These are phyloP conservation scores for Populus davidiana DNA, from an alignment of 345 rosid genomes.

Conservation along the genomic window DNA sequence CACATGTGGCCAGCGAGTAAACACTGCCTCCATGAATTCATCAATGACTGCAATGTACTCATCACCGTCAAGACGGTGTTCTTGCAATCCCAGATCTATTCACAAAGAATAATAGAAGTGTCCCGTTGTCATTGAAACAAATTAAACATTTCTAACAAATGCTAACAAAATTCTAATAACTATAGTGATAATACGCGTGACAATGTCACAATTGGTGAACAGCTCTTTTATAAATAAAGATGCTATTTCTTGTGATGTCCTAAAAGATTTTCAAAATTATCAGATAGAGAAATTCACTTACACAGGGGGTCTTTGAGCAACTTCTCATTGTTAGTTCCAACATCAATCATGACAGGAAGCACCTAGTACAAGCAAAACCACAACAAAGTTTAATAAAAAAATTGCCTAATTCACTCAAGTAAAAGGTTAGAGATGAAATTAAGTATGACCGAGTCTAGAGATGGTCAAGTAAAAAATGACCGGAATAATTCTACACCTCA, in stretches of 20 bases:
- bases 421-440: slow-evolving; percentile 3
- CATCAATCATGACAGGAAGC: slow-evolving; percentile 98
- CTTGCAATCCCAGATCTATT: slow-evolving; percentile 90
- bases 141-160: background rate
- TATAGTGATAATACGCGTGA: background rate
- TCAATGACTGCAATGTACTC: slow-evolving; percentile 72
- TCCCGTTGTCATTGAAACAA: background rate
- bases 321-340: slow-evolving; percentile 96
- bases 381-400: background rate
- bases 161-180: background rate
- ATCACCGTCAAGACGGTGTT: slow-evolving; percentile 79
- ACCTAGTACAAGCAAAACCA: slow-evolving; percentile 47
- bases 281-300: slow-evolving; percentile 42
- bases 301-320: slow-evolving; percentile 79
- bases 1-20: slow-evolving; percentile 95
- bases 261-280: background rate
- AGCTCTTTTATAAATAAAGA: background rate
- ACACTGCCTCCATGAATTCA: slow-evolving; percentile 98
- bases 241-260: background rate
- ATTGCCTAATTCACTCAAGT: background rate
- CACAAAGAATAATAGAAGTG: slow-evolving; percentile 22
- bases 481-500: background rate
- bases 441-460: background rate
- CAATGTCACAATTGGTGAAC: background rate
- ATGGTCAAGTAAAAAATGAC: background rate